Base-by-base conservation (phyloP, 2,329 filamentous ascomycete species). In the Fusarium compactum region DNA sequence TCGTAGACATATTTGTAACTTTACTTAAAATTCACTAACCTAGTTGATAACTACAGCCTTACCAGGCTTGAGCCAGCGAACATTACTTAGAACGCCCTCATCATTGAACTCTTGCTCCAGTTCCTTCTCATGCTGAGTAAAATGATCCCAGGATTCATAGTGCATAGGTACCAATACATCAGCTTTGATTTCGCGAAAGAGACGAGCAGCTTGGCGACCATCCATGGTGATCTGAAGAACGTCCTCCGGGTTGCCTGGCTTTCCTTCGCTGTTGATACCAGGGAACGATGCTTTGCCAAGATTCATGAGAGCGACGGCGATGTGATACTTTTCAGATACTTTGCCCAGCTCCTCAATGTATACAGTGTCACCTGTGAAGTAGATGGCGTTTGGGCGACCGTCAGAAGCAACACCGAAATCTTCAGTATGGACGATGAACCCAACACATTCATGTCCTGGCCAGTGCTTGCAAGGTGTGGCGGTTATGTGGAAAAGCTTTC, bases 141-240 rank as follows among this genome's bases (percentile, higher is more conserved):
- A 65, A 14, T 65, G 52, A 5, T 32, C 53, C 58, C 52, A 65
- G 1, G 62, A 62, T 18, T 62, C 62, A 3, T 53, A 65, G 20
- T 65, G 62, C 62, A 65, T 65, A 12, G 62, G 62, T 4, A 65
- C 24, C 4, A 62, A 24, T 6, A 57, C 14, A 14, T 65, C 52
- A 6, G 58, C 62, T 2, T 38, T 38, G 24, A 62, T 54, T 1
- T 62, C 62, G 0, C 43, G 32, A 27, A 65, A 48, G 7, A 65
- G 38, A 7, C n/a, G 52, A 15, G 30, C 41, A 1, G 62, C 58
- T 8, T 65, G 62, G 12, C 38, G 40, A 5, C 52, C 62, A 11
- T 56, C 53, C 62, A 65, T 58, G 1, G 62, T 65, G 25, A 62
- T 62, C 27, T 65, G 32, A n/a, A 22, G n/a, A 10, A 22, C n/a